Evolutionary conservation across 306 rosid genomes (phyloP), one percentile per base, ranked within the genome.

Genomic region (Prunus kanzakura): DNA sequence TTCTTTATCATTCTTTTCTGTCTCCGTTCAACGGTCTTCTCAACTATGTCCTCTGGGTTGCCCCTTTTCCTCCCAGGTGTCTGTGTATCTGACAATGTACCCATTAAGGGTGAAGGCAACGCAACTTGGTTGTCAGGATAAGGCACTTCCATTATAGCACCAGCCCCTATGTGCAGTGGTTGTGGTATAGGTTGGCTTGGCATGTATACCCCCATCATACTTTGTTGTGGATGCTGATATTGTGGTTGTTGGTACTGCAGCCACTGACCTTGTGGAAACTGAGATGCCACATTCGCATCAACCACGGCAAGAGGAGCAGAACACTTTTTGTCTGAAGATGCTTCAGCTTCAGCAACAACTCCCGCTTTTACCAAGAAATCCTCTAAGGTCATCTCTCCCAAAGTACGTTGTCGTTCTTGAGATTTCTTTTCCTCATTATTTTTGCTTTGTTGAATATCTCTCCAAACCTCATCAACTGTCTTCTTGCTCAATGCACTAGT

Each of bases 391-490:
- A 95, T 92, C 92, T 95, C 98, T 46, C 98, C 98, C 72, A 92
- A 75, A 58, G 97, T 92, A 45, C 90, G 86, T 14, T 84, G 96
- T 67, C 92, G 84, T 60, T 86, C 97, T 51, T 75, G 91, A 27
- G 87, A 69, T 57, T 79, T 87, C 89, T 80, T 84, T 77, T 86
- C 88, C 71, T 77, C 83, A 1, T 41, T 67, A 49, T 77, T 79
- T 82, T 92, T 92, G 69, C 81, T 77, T 80, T 88, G 93, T 61
- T 90, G 98, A 81, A 95, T 95, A 72, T 95, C 97, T 79, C 84
- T 87, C 98, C 98, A 95, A 71, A 95, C 98, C 89, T 95, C 97
- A 77, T 92, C 97, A 11, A 95, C 98, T 11, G 98, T 95, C 82
- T 92, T 95, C 86, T 92, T 88, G 85, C 96, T 91, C 54, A 95